Base-by-base conservation (phyloP, 371 early-diverging fungal genomes). In the Mortierella sp. region DNA sequence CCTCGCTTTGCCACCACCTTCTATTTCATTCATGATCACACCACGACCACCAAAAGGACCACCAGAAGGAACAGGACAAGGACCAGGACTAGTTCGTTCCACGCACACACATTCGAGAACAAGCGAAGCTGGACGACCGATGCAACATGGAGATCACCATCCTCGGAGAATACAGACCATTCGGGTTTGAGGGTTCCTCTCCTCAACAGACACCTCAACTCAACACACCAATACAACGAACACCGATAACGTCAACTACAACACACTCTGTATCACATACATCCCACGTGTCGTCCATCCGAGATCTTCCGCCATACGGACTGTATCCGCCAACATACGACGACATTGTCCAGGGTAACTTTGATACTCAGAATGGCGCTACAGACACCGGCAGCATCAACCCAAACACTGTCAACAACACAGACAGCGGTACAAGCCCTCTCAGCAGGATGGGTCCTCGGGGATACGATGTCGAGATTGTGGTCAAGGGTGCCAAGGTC, bases 401-500 rank as follows among this genome's bases (percentile, higher is more conserved):
- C 48, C 44, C 37, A 34, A 24, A 13, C 14, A 39, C 24, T 29
- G 6, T 31, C 41, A 52, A 22, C 19, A 61, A 26, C 37, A 26
- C 41, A 22, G 13, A 22, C n/a, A 50, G 39, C 8, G 39, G 45
- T 22, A 19, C 34, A 26, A 67, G 47, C 9, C 3, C 50, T 5
- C 22, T 34, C 34, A 47, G 67, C 47, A 43, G 47, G 66, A 65
- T 34, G 14, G 16, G 13, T 24, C 70, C 72, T 22, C 69, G 67
- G 3, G 84, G 84, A 24, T 83, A 83, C 43, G 84, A 83, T 52
- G 76, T 76, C 26, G 91, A 91, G 63, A 68, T 90, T 10, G 87
- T 86, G n/a, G 79, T 91, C 3, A 50, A 78, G 39, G 87, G 82
- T 11, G 71, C 90, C 2, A 89, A 85, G 19, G 89, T 90, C 19